These are phyloP conservation scores for Vickermania spadyakhi DNA, from an alignment of 208 protist genomes.

Conservation along the genomic window DNA sequence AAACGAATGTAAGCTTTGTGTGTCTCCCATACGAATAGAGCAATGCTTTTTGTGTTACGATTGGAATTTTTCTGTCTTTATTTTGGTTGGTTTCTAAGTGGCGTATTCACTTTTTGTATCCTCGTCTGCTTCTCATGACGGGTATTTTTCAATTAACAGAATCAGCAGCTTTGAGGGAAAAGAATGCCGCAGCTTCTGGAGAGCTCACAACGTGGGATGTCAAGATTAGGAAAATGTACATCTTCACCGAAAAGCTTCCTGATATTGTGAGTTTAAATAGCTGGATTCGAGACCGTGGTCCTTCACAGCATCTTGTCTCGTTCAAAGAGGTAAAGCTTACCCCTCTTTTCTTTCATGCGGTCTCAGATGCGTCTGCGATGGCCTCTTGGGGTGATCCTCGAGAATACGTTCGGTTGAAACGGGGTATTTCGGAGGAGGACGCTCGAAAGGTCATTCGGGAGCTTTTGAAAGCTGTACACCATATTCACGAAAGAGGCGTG, in stretches of 20 bases:
- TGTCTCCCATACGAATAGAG: too few relatives aligned
- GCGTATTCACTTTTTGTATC: too few relatives aligned
- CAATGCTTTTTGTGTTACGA: too few relatives aligned
- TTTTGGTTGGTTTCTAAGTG: too few relatives aligned
- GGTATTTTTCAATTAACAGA: too few relatives aligned
- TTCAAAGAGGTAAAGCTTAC: background rate
- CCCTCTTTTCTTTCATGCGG: constrained; percentile 3
- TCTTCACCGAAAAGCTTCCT: constrained; percentile 26
- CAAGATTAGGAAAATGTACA: constrained; percentile 3
- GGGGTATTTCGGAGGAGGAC: constrained; percentile 18
- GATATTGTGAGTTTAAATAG: background rate
- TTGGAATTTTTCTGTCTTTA: too few relatives aligned
- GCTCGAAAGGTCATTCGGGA: constrained; percentile 22
- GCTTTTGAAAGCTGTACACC: constrained; percentile 19
- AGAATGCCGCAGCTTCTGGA: too few relatives aligned
- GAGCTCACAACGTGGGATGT: constrained; percentile 13
- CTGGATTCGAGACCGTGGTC: background rate
- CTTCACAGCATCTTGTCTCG: constrained; percentile 1
- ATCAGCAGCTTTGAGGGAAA: too few relatives aligned
- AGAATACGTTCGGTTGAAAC: background rate
- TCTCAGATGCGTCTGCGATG: background rate
- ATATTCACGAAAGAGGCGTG: constrained; percentile 33
- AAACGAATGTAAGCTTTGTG: too few relatives aligned
- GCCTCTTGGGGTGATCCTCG: background rate
- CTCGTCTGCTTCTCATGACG: too few relatives aligned